A percentile compares a stretch with the other conserved stretches of the same genome.
Evolutionary conservation across 2,329 filamentous ascomycete genomes (phyloP).

Genomic region (Claviceps sp.): DNA sequence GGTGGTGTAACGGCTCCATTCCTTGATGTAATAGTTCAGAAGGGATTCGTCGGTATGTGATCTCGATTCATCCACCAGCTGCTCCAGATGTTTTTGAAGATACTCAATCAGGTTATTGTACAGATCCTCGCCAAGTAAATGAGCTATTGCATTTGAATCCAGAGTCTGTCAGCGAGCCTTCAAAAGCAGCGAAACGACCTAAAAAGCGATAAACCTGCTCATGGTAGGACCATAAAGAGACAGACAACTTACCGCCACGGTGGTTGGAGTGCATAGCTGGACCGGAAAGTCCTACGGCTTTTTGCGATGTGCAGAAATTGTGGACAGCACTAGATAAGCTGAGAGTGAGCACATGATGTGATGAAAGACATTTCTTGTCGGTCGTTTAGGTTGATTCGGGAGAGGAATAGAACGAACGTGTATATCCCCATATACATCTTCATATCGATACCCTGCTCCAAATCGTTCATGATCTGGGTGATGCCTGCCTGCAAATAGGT

Average conservation of each 20-base stretch:
- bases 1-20: slow-evolving; percentile 92
- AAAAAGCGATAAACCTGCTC: not conserved
- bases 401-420: slow-evolving; percentile 43
- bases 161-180: not conserved
- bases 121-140: slow-evolving; percentile 88
- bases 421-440: slow-evolving; percentile 96
- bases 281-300: slow-evolving; percentile 54
- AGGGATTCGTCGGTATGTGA: slow-evolving; percentile 81
- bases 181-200: not conserved
- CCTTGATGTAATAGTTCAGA: slow-evolving; percentile 83
- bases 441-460: slow-evolving; percentile 89
- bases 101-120: slow-evolving; percentile 87
- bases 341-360: slow-evolving; percentile 15
- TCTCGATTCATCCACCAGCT: slow-evolving; percentile 58
- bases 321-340: slow-evolving; percentile 61
- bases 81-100: slow-evolving; percentile 61
- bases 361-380: not conserved
- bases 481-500: slow-evolving; percentile 78
- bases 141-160: slow-evolving; percentile 40
- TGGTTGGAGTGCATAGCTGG: slow-evolving; percentile 26
- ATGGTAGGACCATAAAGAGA: not conserved
- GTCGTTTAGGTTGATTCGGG: not conserved
- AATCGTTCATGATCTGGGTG: slow-evolving; percentile 81
- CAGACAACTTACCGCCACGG: slow-evolving; percentile 45
- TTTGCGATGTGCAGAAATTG: slow-evolving; percentile 98